phyloP scores from a whole-genome alignment of 1,284 basidiomycete species.

The Naganishia cerealis region DNA sequence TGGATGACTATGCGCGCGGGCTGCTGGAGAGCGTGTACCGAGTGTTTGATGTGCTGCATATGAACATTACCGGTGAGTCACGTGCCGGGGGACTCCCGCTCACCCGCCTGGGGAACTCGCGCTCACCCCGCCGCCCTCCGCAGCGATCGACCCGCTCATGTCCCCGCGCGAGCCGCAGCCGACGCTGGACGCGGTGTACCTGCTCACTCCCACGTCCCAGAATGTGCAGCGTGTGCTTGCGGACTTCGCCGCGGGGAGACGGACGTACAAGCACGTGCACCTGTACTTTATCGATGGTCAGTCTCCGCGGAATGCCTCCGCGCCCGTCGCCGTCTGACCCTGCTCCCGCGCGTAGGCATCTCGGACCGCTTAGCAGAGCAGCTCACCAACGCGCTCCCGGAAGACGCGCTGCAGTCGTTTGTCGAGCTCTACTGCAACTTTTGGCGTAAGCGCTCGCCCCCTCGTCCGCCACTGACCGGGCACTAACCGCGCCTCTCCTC shows the following conservation, averaged over 20 bases:
- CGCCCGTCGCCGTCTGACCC: constrained; percentile 25
- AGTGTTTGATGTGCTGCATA: constrained; percentile 86
- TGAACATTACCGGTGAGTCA: constrained; percentile 90
- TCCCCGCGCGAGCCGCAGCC: constrained; percentile 69
- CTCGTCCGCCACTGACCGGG: not conserved
- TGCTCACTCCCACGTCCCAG: constrained; percentile 89
- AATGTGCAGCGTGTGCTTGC: constrained; percentile 88
- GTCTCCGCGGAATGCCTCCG: constrained; percentile 41
- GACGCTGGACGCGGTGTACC: constrained; percentile 82
- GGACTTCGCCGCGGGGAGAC: constrained; percentile 68
- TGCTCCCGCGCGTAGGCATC: constrained; percentile 41
- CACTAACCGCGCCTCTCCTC: not conserved
- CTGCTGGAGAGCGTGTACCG: constrained; percentile 84
- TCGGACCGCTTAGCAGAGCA: constrained; percentile 70
- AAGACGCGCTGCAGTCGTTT: constrained; percentile 62
- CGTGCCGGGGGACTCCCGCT: too few relatives aligned
- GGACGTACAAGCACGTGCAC: constrained; percentile 84
- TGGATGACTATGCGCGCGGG: constrained; percentile 86
- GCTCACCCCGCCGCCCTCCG: not conserved
- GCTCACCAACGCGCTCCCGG: constrained; percentile 58
- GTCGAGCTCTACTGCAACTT: constrained; percentile 87
- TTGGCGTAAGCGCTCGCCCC: constrained; percentile 62
- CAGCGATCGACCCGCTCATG: constrained; percentile 57
- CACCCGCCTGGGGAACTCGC: too few relatives aligned
- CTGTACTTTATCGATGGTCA: constrained; percentile 92